These are phyloP conservation scores for Tricholoma furcatifolium DNA, from an alignment of 768 basidiomycete genomes.

Conservation along the genomic window DNA sequence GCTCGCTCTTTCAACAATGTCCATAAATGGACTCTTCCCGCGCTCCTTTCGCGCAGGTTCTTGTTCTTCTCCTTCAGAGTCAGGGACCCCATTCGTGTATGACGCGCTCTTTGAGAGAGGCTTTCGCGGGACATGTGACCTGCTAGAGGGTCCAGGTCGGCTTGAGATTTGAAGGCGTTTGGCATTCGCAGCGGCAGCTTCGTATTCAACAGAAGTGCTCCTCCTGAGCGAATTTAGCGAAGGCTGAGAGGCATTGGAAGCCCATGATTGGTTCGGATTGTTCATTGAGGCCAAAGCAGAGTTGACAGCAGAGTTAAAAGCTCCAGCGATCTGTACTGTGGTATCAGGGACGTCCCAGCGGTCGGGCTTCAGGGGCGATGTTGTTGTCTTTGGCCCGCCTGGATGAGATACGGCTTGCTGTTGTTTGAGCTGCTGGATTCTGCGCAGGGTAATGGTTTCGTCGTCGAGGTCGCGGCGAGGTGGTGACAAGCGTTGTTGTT, in stretches of 20 bases:
- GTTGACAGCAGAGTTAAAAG: constrained; percentile 68
- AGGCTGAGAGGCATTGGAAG: constrained; percentile 54
- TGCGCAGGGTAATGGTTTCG: constrained; percentile 40
- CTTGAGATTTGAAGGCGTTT: constrained; percentile 62
- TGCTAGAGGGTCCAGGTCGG: constrained; percentile 28
- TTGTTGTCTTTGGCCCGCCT: constrained; percentile 42
- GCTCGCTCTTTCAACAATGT: constrained; percentile 54
- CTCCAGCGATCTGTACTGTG: constrained; percentile 82
- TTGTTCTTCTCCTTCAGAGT: constrained; percentile 63
- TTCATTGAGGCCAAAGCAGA: constrained; percentile 41
- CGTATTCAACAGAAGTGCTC: constrained; percentile 81
- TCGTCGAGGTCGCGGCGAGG: constrained; percentile 36
- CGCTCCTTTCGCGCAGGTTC: constrained; percentile 36
- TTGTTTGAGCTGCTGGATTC: constrained; percentile 43
- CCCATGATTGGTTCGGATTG: constrained; percentile 67
- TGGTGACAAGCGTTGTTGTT: constrained; percentile 41
- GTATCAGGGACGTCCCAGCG: constrained; percentile 80
- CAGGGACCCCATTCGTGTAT: constrained; percentile 53
- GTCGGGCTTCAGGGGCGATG: constrained; percentile 55
- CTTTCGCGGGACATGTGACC: constrained; percentile 32
- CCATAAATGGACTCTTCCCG: constrained; percentile 69
- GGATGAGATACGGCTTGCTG: constrained; percentile 33
- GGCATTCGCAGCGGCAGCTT: constrained; percentile 50
- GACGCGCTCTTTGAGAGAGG: constrained; percentile 57
- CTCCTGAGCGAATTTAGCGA: constrained; percentile 43